phyloP scores from a whole-genome alignment of 305 asterid genomes.

The Salvia sclarea region DNA sequence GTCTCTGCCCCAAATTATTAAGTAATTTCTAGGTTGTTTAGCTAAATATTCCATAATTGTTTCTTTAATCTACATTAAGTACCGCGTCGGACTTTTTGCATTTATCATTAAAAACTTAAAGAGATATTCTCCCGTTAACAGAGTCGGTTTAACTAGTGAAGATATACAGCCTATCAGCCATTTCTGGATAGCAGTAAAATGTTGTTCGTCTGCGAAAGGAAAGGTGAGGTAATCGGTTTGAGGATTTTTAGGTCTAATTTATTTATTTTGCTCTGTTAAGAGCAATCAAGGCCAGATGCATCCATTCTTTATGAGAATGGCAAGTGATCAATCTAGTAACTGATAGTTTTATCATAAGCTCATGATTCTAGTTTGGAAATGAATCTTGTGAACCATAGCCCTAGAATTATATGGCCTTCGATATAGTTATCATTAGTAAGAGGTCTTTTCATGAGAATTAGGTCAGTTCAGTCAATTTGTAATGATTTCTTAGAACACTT shows the following conservation, averaged over 20 bases:
- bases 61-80: background rate
- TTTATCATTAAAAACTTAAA: background rate
- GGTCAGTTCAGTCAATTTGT: conserved; percentile 1
- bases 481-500: background rate
- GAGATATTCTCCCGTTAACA: background rate
- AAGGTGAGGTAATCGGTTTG: conserved; percentile 15
- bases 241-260: conserved; percentile 2
- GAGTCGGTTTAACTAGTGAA: background rate
- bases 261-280: background rate
- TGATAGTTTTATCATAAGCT: background rate
- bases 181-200: background rate
- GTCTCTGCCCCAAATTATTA: conserved; percentile 22
- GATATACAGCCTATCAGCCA: background rate
- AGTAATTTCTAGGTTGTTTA: background rate
- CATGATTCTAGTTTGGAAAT: conserved; percentile 11
- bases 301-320: conserved; percentile 4
- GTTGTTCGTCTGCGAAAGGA: conserved; percentile 2
- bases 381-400: background rate
- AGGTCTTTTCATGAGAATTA: conserved; percentile 4
- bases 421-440: background rate
- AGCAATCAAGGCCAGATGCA: conserved; percentile 5
- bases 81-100: background rate
- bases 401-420: background rate
- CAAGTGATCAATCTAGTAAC: background rate
- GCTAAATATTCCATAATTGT: background rate